Conservation (phyloP, 2,329 filamentous ascomycete genomes). For the Exutisphaerella laricina region DNA sequence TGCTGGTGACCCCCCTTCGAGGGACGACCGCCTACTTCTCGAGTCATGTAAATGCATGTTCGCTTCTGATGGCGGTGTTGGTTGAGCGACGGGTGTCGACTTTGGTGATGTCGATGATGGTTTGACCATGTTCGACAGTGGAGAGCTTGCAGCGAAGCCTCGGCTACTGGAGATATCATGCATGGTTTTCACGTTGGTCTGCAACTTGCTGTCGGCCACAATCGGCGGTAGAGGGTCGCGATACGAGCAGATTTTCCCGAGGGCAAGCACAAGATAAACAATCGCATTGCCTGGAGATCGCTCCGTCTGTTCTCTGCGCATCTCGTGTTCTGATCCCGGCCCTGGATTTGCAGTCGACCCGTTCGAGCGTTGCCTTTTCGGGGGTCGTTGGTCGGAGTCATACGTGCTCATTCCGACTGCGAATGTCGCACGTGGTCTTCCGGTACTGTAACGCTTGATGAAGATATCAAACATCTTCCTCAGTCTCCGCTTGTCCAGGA, state of each 20-base stretch:
- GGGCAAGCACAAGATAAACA: conserved; percentile 72
- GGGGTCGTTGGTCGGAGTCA: conserved; percentile 25
- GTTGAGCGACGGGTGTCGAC: conserved; percentile 30
- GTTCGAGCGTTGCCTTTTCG: conserved; percentile 31
- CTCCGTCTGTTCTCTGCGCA: conserved; percentile 36
- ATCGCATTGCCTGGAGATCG: conserved; percentile 74
- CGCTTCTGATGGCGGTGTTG: conserved; percentile 29
- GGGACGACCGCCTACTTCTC: conserved; percentile 30
- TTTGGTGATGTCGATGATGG: conserved; percentile 38
- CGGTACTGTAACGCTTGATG: conserved; percentile 43
- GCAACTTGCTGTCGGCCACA: conserved; percentile 45
- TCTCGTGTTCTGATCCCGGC: conserved; percentile 10
- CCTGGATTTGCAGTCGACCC: conserved; percentile 22
- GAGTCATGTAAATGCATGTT: conserved; percentile 17
- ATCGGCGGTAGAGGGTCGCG: conserved; percentile 50
- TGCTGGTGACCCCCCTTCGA: conserved; percentile 25
- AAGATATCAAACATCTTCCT: conserved; percentile 49
- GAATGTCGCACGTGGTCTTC: conserved; percentile 24
- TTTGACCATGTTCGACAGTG: conserved; percentile 29
- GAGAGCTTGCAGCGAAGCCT: conserved; percentile 25
- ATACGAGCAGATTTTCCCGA: conserved; percentile 73
- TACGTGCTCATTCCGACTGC: conserved; percentile 21
- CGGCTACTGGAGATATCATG: conserved; percentile 24
- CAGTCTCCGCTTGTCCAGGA: conserved; percentile 53
- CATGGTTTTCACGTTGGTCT: conserved; percentile 35